Evolutionary conservation across 129 eudicot genomes (phyloP).

Genomic region (Arctium lappa): DNA sequence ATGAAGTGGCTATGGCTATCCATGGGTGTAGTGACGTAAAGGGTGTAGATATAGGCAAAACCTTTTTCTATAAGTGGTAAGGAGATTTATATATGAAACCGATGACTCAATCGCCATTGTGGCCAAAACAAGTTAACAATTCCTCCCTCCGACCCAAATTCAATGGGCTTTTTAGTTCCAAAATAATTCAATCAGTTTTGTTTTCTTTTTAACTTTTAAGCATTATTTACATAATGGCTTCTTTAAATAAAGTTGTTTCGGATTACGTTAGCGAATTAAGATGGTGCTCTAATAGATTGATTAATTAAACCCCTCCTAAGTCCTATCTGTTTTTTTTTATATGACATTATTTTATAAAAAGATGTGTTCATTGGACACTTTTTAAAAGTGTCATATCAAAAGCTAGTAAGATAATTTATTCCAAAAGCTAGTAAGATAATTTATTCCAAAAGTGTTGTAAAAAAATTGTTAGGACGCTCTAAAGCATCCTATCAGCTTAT

Average conservation of each 20-base stretch:
- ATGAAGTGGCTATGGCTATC: neutral
- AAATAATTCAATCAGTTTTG: constrained; percentile 2
- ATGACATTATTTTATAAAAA: neutral
- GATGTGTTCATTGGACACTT: neutral
- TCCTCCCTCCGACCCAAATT: constrained; percentile 30
- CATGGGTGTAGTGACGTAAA: constrained; percentile 26
- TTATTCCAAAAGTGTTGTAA: too few species aligned
- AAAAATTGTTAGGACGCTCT: neutral
- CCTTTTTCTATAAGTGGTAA: constrained; percentile 44
- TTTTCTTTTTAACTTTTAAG: constrained; percentile 19
- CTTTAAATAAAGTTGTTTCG: neutral
- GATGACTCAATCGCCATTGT: constrained; percentile 56
- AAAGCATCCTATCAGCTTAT: too few species aligned
- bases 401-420: too few species aligned
- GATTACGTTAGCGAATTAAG: neutral
- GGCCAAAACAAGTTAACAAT: constrained; percentile 23
- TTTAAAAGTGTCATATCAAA: neutral
- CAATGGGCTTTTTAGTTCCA: constrained; percentile 11
- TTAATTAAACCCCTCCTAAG: neutral
- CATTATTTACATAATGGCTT: constrained; percentile 20
- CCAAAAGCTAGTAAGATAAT: too few species aligned
- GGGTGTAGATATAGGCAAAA: constrained; percentile 23
- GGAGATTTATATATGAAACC: constrained; percentile 26
- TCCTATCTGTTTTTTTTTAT: neutral
- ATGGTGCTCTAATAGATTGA: neutral